Base-by-base conservation (phyloP, 345 rosid genomes). In the Ricinus communis region DNA sequence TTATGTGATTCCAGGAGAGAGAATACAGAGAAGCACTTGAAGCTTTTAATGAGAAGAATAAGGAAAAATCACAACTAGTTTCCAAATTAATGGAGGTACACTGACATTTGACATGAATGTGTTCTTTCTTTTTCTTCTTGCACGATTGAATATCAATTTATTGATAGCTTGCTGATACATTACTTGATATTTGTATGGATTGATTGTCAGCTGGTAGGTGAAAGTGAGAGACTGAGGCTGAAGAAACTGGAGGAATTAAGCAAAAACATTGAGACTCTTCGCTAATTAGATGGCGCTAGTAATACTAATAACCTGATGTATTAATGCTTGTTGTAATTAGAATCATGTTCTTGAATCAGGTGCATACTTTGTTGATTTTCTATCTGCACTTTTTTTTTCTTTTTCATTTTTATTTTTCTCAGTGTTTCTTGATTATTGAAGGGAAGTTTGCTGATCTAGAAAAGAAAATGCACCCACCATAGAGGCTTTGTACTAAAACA, bases 1-100 rank as follows among this genome's bases (percentile, higher is more conserved):
- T 51, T 66, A 46, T 30, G 16, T 43, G 51, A 53, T 68, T n/a
- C 56, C 79, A 95, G 97, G 99, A 95, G 80, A 92, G 79, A 70
- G 99, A 95, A 70, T 95, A 88, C 79, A 95, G 77, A 81, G 97
- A 95, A 81, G 93, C 84, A 12, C 79, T 95, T 53, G 97, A 92
- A 80, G 87, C 90, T 75, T 91, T 87, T 66, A 92, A 92, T 65
- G 97, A 90, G 64, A 94, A 90, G 86, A 92, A 81, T 61, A 92
- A 85, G 82, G 99, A 92, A 74, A 95, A 87, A 82, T 70, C 88
- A 69, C 85, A 85, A 75, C 78, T 88, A 53, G 87, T 94, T 62
- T 69, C 84, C 83, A 90, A 87, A 70, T 68, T 94, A 65, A 82
- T 85, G 90, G 99, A 94, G 96, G 99, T 94, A 73, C 71, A 58